Evolutionary conservation across 2,329 filamentous ascomycete genomes (phyloP).

Genomic region (Sclerotinia borealis): DNA sequence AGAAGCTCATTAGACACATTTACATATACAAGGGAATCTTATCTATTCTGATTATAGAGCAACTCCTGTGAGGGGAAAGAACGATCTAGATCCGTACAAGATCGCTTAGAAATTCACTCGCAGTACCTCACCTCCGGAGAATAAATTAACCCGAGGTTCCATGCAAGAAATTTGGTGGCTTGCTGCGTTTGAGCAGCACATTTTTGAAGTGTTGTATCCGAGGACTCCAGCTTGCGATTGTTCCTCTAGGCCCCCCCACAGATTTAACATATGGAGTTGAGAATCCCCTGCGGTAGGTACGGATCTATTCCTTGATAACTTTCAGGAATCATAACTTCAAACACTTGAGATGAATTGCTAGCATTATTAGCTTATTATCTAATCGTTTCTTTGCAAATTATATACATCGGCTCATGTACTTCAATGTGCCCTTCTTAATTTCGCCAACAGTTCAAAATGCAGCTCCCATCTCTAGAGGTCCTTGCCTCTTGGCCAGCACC

Average conservation of each 20-base stretch:
- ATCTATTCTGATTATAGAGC: too few species aligned
- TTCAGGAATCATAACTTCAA: not conserved
- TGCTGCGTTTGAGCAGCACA: not conserved
- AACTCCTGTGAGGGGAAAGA: too few species aligned
- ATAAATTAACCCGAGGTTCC: not conserved
- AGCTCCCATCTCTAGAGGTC: slow-evolving; percentile 3
- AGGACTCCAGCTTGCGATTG: too few species aligned
- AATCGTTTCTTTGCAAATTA: not conserved
- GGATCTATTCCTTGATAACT: not conserved
- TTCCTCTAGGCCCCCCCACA: not conserved
- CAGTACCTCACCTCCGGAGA: too few species aligned
- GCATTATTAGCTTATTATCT: not conserved
- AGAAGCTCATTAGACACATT: too few species aligned
- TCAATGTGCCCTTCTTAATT: not conserved
- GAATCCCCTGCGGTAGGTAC: not conserved
- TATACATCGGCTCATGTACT: not conserved
- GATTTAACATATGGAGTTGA: not conserved
- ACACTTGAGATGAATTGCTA: not conserved
- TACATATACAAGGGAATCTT: too few species aligned
- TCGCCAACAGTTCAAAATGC: not conserved
- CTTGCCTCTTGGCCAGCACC: slow-evolving; percentile 33
- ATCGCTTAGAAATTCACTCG: too few species aligned
- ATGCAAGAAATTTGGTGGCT: not conserved
- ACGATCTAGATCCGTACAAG: too few species aligned
- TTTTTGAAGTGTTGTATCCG: not conserved